A percentile compares a stretch with the other conserved stretches of the same genome.
Conservation (phyloP, 2,329 filamentous ascomycete genomes). For the Claviceps purpurea region DNA sequence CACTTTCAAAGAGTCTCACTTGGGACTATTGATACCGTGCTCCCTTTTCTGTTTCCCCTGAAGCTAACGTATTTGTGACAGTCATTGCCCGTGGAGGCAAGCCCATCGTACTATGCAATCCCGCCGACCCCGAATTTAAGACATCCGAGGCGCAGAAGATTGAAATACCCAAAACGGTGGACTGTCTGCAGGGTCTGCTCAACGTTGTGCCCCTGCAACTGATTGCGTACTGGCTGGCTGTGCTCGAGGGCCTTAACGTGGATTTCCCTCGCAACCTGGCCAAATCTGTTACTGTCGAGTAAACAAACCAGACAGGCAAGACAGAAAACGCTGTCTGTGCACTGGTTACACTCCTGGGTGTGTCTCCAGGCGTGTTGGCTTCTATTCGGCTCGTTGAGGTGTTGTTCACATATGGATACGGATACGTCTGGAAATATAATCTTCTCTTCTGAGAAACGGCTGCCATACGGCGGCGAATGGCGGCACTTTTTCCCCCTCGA, state of each 20-base stretch:
- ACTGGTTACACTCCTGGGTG: neutral
- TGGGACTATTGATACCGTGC: neutral
- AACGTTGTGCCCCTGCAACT: constrained; percentile 97
- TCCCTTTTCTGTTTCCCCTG: neutral
- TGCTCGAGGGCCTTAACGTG: constrained; percentile 90
- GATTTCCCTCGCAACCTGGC: constrained; percentile 98
- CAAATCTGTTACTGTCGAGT: constrained; percentile 98
- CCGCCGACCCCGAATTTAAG: constrained; percentile 77
- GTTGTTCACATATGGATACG: neutral
- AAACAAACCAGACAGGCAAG: constrained; percentile 56
- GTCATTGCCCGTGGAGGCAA: constrained; percentile 92
- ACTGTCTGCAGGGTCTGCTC: constrained; percentile 88
- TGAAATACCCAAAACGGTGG: constrained; percentile 90
- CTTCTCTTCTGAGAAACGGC: neutral
- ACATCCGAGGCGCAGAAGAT: constrained; percentile 87
- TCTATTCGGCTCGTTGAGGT: constrained; percentile 2
- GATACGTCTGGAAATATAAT: constrained; percentile 1
- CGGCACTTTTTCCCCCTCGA: too few relatives aligned
- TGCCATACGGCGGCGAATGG: too few relatives aligned
- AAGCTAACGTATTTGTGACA: constrained; percentile 18
- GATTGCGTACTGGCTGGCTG: constrained; percentile 97
- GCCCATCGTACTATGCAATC: constrained; percentile 98
- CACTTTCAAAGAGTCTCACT: too few relatives aligned
- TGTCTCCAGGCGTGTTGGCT: constrained; percentile 4
- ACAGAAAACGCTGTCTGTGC: neutral